Percentiles rank a stretch among this genome's conserved stretches.
These are phyloP conservation scores for Davidsoniella australis DNA, from an alignment of 2,329 filamentous ascomycete genomes.

Conservation along the genomic window DNA sequence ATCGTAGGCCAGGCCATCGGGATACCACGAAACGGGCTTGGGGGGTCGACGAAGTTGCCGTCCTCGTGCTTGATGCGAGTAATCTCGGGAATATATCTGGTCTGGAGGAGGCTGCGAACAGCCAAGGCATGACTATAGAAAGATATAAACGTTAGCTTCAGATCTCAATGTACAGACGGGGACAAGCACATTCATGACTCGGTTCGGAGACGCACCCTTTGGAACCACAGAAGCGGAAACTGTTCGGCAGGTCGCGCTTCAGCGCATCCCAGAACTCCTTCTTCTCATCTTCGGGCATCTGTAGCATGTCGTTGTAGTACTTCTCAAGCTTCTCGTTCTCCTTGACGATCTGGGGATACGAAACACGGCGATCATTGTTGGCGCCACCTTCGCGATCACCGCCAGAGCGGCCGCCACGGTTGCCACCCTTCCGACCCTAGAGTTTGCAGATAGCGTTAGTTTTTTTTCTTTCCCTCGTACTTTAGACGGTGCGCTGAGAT, in stretches of 20 bases:
- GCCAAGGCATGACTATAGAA: constrained; percentile 62
- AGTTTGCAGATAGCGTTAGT: background rate
- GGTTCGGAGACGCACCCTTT: constrained; percentile 45
- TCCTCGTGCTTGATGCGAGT: constrained; percentile 68
- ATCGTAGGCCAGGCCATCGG: constrained; percentile 85
- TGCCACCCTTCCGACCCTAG: constrained; percentile 11
- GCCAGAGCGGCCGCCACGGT: constrained; percentile 9
- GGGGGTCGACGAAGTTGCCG: constrained; percentile 71
- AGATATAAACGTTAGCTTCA: background rate
- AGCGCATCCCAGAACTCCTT: constrained; percentile 71
- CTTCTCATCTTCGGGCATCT: constrained; percentile 63
- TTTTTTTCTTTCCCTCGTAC: background rate
- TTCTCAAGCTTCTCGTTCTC: constrained; percentile 69
- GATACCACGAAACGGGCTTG: constrained; percentile 74
- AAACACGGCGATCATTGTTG: constrained; percentile 8
- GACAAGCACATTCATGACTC: too few species aligned
- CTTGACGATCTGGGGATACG: constrained; percentile 36
- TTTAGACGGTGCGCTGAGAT: background rate
- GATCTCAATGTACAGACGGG: too few species aligned
- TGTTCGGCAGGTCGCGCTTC: constrained; percentile 78
- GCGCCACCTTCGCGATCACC: constrained; percentile 5
- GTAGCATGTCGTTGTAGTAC: constrained; percentile 67
- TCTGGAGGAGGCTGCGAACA: constrained; percentile 75
- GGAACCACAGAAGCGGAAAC: constrained; percentile 91
- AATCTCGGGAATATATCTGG: constrained; percentile 82